A percentile compares a stretch with the other conserved stretches of the same genome.
These are phyloP conservation scores for Talaromyces sp. DNA, from an alignment of 2,329 filamentous ascomycete species.

Conservation along the genomic window DNA sequence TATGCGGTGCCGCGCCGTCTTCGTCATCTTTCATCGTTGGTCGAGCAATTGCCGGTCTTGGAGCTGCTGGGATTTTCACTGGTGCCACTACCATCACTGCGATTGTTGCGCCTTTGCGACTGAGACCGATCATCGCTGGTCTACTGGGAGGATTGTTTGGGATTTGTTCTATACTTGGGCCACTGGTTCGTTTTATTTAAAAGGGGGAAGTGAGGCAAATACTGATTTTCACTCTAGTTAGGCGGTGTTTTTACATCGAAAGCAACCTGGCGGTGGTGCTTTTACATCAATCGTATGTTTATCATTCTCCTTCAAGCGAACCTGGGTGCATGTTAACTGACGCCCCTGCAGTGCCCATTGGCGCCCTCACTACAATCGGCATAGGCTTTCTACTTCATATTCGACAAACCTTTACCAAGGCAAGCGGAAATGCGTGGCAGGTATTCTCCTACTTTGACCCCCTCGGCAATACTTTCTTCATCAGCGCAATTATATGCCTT, in stretches of 20 bases:
- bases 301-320: too few species aligned
- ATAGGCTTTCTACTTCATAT: neutral
- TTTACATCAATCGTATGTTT: neutral
- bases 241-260: neutral
- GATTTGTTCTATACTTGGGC: neutral
- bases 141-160: neutral
- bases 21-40: slow-evolving; percentile 30
- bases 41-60: slow-evolving; percentile 27
- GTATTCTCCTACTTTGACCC: neutral
- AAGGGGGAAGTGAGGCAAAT: neutral
- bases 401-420: neutral
- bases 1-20: slow-evolving; percentile 37
- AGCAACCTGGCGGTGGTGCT: neutral
- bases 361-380: neutral
- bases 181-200: neutral
- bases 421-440: neutral
- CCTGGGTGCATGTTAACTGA: neutral
- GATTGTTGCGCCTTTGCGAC: neutral
- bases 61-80: slow-evolving; percentile 25
- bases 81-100: slow-evolving; percentile 25
- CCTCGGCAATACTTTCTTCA: neutral
- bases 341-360: neutral
- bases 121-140: neutral
- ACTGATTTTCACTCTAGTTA: neutral
- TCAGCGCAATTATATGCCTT: neutral